These are phyloP conservation scores for Cystofilobasidium capitatum DNA, from an alignment of 768 basidiomycete genomes.

Conservation along the genomic window DNA sequence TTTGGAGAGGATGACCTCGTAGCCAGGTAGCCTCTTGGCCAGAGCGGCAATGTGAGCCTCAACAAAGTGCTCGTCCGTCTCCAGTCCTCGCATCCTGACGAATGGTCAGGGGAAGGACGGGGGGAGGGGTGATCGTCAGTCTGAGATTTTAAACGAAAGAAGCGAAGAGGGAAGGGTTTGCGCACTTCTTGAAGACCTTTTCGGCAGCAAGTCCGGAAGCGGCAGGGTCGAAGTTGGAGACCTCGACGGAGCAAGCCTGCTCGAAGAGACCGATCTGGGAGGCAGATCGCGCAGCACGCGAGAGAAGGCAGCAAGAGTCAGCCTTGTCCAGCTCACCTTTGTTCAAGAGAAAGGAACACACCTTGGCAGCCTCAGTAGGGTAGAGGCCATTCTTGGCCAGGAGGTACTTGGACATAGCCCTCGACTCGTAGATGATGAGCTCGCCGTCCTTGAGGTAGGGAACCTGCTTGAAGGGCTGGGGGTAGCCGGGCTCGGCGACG, in stretches of 20 bases:
- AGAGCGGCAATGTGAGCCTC: slow-evolving; percentile 43
- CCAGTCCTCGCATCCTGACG: no score
- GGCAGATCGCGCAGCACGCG: not conserved
- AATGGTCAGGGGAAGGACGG: no score
- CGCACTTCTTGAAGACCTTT: slow-evolving; percentile 49
- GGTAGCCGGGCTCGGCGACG: not conserved
- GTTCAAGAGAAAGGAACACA: slow-evolving; percentile 7
- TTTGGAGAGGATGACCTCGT: slow-evolving; percentile 52
- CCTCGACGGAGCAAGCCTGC: slow-evolving; percentile 47
- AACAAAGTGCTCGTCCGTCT: slow-evolving; percentile 24
- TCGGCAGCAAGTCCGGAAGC: slow-evolving; percentile 46
- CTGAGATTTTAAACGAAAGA: no score
- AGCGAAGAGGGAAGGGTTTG: not conserved
- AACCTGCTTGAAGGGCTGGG: slow-evolving; percentile 60
- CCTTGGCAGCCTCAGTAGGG: slow-evolving; percentile 42
- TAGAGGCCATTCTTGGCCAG: slow-evolving; percentile 52
- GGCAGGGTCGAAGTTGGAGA: slow-evolving; percentile 48
- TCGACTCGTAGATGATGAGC: slow-evolving; percentile 47
- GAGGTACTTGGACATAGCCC: slow-evolving; percentile 50
- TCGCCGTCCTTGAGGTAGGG: slow-evolving; percentile 57
- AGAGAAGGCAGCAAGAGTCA: not conserved
- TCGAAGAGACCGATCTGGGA: slow-evolving; percentile 39
- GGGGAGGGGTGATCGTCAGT: no score
- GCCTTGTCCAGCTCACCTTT: not conserved
- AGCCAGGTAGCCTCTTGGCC: slow-evolving; percentile 41